These are phyloP conservation scores for Nelumbo lutea DNA, from an alignment of 164 flowering plant genomes.

Conservation along the genomic window DNA sequence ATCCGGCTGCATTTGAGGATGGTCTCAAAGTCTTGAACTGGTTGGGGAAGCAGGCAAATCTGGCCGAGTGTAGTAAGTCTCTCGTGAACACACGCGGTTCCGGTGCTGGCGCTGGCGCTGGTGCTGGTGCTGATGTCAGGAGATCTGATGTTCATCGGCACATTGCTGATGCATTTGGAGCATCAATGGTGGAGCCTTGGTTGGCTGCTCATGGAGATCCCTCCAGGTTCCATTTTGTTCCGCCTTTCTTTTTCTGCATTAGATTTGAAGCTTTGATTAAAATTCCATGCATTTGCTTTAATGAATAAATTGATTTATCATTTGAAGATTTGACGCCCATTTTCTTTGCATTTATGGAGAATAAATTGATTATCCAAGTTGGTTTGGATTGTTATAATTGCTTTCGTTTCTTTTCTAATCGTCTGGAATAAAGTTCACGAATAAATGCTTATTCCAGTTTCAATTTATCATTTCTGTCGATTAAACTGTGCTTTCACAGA, in stretches of 20 bases:
- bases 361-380: too few species aligned
- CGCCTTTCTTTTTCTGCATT: constrained; percentile 1
- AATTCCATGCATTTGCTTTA: neutral
- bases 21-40: constrained; percentile 81
- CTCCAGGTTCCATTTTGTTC: constrained; percentile 54
- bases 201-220: constrained; percentile 98
- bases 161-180: constrained; percentile 76
- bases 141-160: constrained; percentile 53
- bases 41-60: constrained; percentile 72
- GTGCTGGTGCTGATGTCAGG: constrained; percentile 37
- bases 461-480: too few species aligned
- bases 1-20: constrained; percentile 83
- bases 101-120: constrained; percentile 23
- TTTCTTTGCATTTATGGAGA: too few species aligned
- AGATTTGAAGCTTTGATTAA: neutral
- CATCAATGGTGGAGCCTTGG: constrained; percentile 98
- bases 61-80: constrained; percentile 60
- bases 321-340: too few species aligned
- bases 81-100: constrained; percentile 37
- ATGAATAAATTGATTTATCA: too few species aligned
- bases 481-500: too few species aligned
- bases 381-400: too few species aligned
- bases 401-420: too few species aligned
- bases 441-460: too few species aligned
- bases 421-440: too few species aligned